Conservation (phyloP, 371 early-diverging fungal species). For the Massospora cicadina region DNA sequence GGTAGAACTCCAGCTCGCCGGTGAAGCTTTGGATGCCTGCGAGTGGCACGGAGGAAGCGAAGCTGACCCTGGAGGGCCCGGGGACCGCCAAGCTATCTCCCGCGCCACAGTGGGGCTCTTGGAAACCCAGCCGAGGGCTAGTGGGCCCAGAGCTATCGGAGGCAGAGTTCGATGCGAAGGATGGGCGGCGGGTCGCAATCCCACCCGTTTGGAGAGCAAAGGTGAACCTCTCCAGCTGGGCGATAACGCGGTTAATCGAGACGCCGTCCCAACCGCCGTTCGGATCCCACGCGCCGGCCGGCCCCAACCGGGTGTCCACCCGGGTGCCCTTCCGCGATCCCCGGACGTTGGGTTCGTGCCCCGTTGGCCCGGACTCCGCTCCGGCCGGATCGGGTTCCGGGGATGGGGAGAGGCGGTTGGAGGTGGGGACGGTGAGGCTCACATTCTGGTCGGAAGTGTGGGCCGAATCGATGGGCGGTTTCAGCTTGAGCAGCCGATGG, state of each 20-base stretch:
- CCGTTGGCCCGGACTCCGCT: not conserved
- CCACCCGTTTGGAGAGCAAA: not conserved
- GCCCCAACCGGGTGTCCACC: not conserved
- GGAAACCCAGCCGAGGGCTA: not conserved
- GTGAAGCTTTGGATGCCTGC: not conserved
- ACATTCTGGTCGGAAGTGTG: not conserved
- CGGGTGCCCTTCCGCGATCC: not conserved
- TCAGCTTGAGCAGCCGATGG: not conserved
- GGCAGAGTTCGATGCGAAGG: not conserved
- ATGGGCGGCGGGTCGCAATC: not conserved
- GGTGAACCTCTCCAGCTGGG: not conserved
- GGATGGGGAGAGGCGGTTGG: not conserved
- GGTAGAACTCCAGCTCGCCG: not conserved
- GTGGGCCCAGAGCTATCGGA: not conserved
- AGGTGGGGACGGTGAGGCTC: not conserved
- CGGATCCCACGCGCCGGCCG: not conserved
- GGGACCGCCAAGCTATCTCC: not conserved
- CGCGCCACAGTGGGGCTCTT: not conserved
- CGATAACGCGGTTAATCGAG: not conserved
- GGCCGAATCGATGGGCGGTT: not conserved
- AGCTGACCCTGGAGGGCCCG: not conserved
- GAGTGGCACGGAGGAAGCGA: not conserved
- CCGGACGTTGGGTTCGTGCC: not conserved
- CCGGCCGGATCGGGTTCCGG: not conserved
- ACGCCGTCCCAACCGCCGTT: not conserved